Conservation (phyloP, 1,284 basidiomycete species). For the Hemileia vastatrix region DNA sequence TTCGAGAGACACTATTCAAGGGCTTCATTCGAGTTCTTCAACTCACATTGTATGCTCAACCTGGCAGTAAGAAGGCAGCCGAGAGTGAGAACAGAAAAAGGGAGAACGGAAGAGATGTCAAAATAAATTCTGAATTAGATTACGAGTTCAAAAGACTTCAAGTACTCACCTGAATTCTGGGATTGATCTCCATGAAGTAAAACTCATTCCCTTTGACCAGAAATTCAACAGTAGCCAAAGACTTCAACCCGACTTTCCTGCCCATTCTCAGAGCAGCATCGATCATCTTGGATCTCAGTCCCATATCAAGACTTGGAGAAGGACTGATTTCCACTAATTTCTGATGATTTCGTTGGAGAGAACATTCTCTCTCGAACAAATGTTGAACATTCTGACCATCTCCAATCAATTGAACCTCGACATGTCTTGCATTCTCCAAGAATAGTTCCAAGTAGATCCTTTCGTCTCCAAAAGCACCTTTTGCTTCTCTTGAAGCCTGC, state of each 20-base stretch:
- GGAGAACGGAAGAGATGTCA: too few relatives aligned
- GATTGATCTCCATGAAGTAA: slow-evolving; percentile 32
- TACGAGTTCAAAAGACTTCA: too few relatives aligned
- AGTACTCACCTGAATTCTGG: too few relatives aligned
- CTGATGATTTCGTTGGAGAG: slow-evolving; percentile 28
- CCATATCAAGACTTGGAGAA: slow-evolving; percentile 2
- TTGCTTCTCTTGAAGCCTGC: slow-evolving; percentile 26
- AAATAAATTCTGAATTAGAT: too few relatives aligned
- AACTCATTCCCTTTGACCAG: slow-evolving; percentile 24
- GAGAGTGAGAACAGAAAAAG: too few relatives aligned
- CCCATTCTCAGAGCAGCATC: slow-evolving; percentile 6
- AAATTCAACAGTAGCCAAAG: slow-evolving; percentile 29
- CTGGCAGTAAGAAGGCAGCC: too few relatives aligned
- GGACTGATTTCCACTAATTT: slow-evolving; percentile 32
- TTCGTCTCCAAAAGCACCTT: slow-evolving; percentile 24
- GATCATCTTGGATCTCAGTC: not conserved
- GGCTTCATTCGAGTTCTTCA: too few relatives aligned
- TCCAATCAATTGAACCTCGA: slow-evolving; percentile 31
- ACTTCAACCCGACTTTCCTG: slow-evolving; percentile 9
- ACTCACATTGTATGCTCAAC: too few relatives aligned
- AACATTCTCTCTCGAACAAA: slow-evolving; percentile 31
- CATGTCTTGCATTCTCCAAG: slow-evolving; percentile 25
- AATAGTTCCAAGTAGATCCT: slow-evolving; percentile 28
- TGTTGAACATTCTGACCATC: slow-evolving; percentile 24
- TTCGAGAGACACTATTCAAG: too few relatives aligned